Evolutionary conservation across 306 rosid genomes (phyloP).

Genomic region (Lupinus albus): DNA sequence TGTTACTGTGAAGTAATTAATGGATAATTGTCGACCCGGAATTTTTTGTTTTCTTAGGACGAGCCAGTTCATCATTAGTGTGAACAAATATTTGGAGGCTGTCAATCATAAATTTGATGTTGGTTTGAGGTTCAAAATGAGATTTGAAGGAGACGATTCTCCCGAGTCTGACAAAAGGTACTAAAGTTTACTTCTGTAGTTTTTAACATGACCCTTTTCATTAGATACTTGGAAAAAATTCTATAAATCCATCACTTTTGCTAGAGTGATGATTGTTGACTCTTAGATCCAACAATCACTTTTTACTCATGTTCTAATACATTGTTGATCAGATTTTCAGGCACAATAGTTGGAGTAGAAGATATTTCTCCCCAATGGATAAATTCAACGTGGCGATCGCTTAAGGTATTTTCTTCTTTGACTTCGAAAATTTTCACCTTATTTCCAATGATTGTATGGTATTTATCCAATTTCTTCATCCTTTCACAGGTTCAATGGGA

Average conservation of each 20-base stretch:
- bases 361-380: constrained; percentile 81
- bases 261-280: no score
- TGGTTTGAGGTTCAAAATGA: constrained; percentile 87
- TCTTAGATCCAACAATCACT: not conserved
- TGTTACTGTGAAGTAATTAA: not conserved
- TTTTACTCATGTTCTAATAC: constrained; percentile 21
- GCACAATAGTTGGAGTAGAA: constrained; percentile 83
- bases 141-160: constrained; percentile 88
- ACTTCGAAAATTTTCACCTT: constrained; percentile 3
- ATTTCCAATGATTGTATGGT: constrained; percentile 7
- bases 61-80: constrained; percentile 72
- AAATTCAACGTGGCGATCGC: constrained; percentile 80
- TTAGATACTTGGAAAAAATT: not conserved
- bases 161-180: constrained; percentile 92
- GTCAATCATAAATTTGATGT: constrained; percentile 56
- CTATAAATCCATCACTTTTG: no score
- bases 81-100: constrained; percentile 72
- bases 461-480: constrained; percentile 30
- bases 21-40: constrained; percentile 17
- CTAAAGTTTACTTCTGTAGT: constrained; percentile 16
- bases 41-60: constrained; percentile 56
- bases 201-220: constrained; percentile 29
- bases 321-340: constrained; percentile 70
- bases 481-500: constrained; percentile 91
- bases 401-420: constrained; percentile 60